Evolutionary conservation across 257 asterid species (phyloP).

Genomic region (Capsicum chinense): DNA sequence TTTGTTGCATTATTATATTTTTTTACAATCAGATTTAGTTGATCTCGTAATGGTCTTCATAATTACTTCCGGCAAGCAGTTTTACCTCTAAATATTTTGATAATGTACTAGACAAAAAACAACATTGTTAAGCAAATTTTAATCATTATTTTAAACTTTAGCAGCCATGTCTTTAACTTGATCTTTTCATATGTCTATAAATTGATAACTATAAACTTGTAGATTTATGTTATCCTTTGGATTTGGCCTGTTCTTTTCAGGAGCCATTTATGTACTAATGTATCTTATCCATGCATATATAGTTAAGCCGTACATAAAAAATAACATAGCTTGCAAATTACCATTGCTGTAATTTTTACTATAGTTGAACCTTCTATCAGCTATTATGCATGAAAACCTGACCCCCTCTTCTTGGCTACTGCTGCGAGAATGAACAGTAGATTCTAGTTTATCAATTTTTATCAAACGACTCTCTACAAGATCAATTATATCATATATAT

Average conservation of each 20-base stretch:
- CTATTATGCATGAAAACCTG: constrained; percentile 74
- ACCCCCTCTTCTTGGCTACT: constrained; percentile 78
- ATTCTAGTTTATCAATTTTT: constrained; percentile 89
- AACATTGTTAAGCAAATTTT: background rate
- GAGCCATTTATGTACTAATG: constrained; percentile 17
- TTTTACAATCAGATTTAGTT: too few relatives aligned
- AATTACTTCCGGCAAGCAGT: background rate
- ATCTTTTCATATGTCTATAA: too few relatives aligned
- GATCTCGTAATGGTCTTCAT: background rate
- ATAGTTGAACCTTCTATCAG: constrained; percentile 84
- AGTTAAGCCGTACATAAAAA: constrained; percentile 3
- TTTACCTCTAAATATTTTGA: background rate
- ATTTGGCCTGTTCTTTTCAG: constrained; percentile 8
- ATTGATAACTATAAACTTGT: background rate
- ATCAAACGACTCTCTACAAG: constrained; percentile 91
- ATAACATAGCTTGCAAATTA: constrained; percentile 10
- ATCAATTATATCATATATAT: constrained; percentile 67
- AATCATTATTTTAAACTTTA: too few relatives aligned
- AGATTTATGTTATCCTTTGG: background rate
- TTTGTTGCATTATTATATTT: too few relatives aligned
- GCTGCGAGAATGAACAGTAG: constrained; percentile 91
- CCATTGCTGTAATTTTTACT: constrained; percentile 26
- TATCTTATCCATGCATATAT: background rate
- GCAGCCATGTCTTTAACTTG: too few relatives aligned
- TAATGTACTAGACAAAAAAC: background rate